Percentiles rank a stretch among this genome's conserved stretches.
Conservation (phyloP, 1,284 basidiomycete species). For the Phenoliferia sp. region DNA sequence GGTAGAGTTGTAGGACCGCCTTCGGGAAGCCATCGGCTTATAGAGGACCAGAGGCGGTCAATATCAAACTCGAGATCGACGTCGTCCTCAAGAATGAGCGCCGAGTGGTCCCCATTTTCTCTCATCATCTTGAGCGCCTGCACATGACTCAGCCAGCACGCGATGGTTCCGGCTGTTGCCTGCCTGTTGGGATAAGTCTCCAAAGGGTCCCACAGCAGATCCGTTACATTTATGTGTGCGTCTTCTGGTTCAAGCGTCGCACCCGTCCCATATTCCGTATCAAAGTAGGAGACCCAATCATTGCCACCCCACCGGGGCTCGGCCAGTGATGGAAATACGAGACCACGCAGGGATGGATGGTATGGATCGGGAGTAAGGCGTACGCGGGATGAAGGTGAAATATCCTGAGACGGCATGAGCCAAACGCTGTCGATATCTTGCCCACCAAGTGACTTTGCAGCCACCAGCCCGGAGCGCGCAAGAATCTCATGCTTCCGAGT, state of each 20-base stretch:
- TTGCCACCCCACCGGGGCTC: neutral
- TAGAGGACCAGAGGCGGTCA: slow-evolving; percentile 31
- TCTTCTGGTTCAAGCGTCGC: no score
- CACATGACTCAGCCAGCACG: slow-evolving; percentile 34
- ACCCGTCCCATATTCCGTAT: neutral
- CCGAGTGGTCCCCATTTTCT: slow-evolving; percentile 31
- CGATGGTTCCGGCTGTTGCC: slow-evolving; percentile 30
- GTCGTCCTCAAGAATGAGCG: slow-evolving; percentile 38
- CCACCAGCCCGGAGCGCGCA: neutral
- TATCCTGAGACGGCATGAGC: neutral
- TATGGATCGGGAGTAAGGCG: no score
- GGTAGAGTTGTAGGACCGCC: no score
- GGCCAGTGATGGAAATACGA: neutral
- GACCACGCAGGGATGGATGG: no score
- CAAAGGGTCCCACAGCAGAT: slow-evolving; percentile 30
- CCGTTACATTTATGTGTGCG: slow-evolving; percentile 14
- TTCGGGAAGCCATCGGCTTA: neutral
- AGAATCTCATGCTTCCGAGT: slow-evolving; percentile 25
- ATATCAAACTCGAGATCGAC: slow-evolving; percentile 40
- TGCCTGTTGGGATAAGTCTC: slow-evolving; percentile 29
- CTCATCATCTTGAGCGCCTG: slow-evolving; percentile 26
- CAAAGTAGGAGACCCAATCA: slow-evolving; percentile 24
- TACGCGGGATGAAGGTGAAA: no score
- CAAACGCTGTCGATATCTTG: slow-evolving; percentile 22
- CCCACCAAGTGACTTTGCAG: slow-evolving; percentile 21